Evolutionary conservation across 2,329 filamentous ascomycete genomes (phyloP), one percentile per base, ranked within the genome.

Genomic region (Epichloe elymi): DNA sequence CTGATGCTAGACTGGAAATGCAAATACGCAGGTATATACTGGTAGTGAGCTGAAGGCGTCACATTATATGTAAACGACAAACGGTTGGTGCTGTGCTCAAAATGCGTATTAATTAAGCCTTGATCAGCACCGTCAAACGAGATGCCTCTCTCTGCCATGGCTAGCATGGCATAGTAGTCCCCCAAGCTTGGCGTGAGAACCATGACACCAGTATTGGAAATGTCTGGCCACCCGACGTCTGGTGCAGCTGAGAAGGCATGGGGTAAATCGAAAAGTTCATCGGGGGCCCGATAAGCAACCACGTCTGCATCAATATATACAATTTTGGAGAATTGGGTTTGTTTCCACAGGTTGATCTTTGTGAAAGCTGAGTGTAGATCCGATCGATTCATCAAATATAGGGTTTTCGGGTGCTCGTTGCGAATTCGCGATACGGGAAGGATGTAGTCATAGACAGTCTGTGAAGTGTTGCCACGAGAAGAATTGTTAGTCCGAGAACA

Each of bases 141-240:
- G 64, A 91, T 86, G 26, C 90, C 90, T 51, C 83, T 76, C 59
- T 89, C 79, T 26, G 93, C 89, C 75, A 96, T 82, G 56, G 86
- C 87, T 56, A 82, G 74, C 63, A 98, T 75, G 41, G 88, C 86
- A 69, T 88, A 84, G 68, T 90, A 97, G 58, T 95, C 90, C 85
- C 77, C 85, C 77, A 90, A 74, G 67, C 91, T 85, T 36, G 93
- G 93, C 15, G 77, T 84, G 53, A 98, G 69, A 37, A 89, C 88
- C 88, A 98, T 94, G 59, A 98, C 82, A 61, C 93, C 93, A n/a
- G 86, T 89, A 70, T 98, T 98, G 80, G 97, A 97, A 54, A 90
- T 79, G 70, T 98, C 93, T 36, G 93, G 93, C 93, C 93, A 98
- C 59, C 93, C 93, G 60, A 97, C 89, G 67, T 98, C 93, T 35